Evolutionary conservation across 768 basidiomycete species (phyloP), one percentile per base, ranked within the genome.

Genomic region (Agaricus sinodeliciosus): DNA sequence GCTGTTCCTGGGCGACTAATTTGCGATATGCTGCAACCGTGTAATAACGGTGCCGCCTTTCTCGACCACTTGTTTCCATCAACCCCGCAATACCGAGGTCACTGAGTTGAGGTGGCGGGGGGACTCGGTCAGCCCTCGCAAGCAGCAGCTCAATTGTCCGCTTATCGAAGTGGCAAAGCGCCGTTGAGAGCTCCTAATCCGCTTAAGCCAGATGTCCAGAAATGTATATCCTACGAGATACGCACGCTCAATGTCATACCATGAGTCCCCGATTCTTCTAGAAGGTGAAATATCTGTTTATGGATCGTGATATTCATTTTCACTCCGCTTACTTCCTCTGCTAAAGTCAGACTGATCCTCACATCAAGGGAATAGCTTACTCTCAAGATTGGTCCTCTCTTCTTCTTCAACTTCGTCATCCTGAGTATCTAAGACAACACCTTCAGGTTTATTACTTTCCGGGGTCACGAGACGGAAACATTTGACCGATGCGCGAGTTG

Each of bases 41-140:
- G 70, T 82, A 94, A 63, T 91, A 91, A 57, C 91, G 78, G 64
- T 91, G 82, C 19, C 91, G 85, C 26, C 92, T 84, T 69, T 97
- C 90, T 34, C 92, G 82, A 4, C 90, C 90, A 57, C 77, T 75
- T 0, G 82, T 90, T 68, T 96, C 94, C 77, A 86, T 85, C 26
- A 90, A 65, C 35, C 82, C 79, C 18, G 78, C 77, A 46, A 90
- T 78, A 25, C 81, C 77, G 37, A 89, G 72, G 64, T 93, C 87
- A 48, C 72, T 72, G 12, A 94, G 77, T 65, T 92, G 90, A 4
- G 78, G 55, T 3, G 91, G 91, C 12, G 84, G 81, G 9, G 72
- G 73, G 54, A 63, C 73, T 60, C 76, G 83, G 58, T 83, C 83
- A 18, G 87, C 80, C 41, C 87, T 80, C 13, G 77, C 74, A 28